These are phyloP conservation scores for Linnemannia exigua DNA, from an alignment of 192 early-diverging fungal species.

Conservation along the genomic window DNA sequence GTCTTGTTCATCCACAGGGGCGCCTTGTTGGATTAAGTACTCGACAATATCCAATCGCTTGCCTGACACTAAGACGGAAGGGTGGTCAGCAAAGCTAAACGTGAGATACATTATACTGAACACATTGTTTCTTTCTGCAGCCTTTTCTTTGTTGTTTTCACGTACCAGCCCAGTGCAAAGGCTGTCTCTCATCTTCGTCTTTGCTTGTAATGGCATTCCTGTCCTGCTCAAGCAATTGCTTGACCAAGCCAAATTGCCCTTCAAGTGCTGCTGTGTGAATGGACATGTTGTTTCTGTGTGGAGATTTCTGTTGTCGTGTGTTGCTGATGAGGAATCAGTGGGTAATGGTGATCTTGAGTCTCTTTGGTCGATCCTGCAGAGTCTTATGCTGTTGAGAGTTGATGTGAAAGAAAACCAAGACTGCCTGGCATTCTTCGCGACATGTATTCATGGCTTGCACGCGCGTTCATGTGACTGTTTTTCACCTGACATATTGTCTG, in stretches of 20 bases:
- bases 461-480: neutral
- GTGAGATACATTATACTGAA: slow-evolving; percentile 19
- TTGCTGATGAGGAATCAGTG: no score
- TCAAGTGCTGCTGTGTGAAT: slow-evolving; percentile 59
- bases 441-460: no score
- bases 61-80: slow-evolving; percentile 68
- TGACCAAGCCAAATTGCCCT: slow-evolving; percentile 60
- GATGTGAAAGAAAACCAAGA: neutral
- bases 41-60: slow-evolving; percentile 74
- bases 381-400: neutral
- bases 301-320: neutral
- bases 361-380: neutral
- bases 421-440: no score
- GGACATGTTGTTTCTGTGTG: slow-evolving; percentile 30
- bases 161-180: slow-evolving; percentile 68
- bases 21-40: slow-evolving; percentile 75
- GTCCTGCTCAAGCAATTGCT: slow-evolving; percentile 68
- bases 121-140: no score
- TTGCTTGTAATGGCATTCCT: slow-evolving; percentile 65
- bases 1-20: slow-evolving; percentile 76
- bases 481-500: neutral
- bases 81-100: neutral
- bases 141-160: neutral
- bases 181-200: slow-evolving; percentile 73
- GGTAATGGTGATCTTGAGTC: neutral